Percentiles rank a stretch among this genome's conserved stretches.
phyloP scores from a whole-genome alignment of 129 eudicot species.

The Centrapalus pauciflorus region DNA sequence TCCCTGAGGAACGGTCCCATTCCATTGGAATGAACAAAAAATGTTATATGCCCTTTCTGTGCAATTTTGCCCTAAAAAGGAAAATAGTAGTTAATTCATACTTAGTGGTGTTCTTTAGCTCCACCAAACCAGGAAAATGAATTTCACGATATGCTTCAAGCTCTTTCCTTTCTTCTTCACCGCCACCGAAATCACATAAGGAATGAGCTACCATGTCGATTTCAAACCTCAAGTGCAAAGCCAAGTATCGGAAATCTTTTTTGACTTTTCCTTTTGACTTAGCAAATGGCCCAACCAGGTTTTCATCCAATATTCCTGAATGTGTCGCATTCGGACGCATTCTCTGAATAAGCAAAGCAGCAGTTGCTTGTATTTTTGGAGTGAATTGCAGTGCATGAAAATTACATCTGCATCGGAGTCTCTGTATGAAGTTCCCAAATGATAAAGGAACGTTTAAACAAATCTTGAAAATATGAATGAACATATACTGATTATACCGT shows the following conservation, averaged over 20 bases:
- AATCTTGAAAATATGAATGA: background rate
- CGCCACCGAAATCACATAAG: slow-evolving; percentile 93
- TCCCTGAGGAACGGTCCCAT: too few relatives aligned
- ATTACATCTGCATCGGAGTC: slow-evolving; percentile 99
- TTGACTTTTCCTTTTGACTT: slow-evolving; percentile 44
- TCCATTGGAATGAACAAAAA: too few relatives aligned
- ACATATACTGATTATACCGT: too few relatives aligned
- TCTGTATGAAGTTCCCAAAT: slow-evolving; percentile 72
- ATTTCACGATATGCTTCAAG: slow-evolving; percentile 78
- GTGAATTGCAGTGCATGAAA: slow-evolving; percentile 89
- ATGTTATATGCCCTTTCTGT: background rate
- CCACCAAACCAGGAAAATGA: slow-evolving; percentile 79
- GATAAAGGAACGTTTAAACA: slow-evolving; percentile 34
- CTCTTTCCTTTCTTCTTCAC: slow-evolving; percentile 82
- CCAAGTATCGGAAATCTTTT: slow-evolving; percentile 65
- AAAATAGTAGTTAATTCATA: slow-evolving; percentile 32
- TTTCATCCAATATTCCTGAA: slow-evolving; percentile 60
- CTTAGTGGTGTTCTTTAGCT: slow-evolving; percentile 55
- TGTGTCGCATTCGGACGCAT: slow-evolving; percentile 78
- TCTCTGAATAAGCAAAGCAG: slow-evolving; percentile 68
- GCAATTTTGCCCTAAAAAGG: background rate
- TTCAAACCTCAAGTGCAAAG: slow-evolving; percentile 94
- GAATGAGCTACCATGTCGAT: slow-evolving; percentile 99
- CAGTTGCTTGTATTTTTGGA: slow-evolving; percentile 84
- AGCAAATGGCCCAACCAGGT: slow-evolving; percentile 81